Evolutionary conservation across 768 basidiomycete species (phyloP).

Genomic region (Hygrophoropsis aurantiaca): DNA sequence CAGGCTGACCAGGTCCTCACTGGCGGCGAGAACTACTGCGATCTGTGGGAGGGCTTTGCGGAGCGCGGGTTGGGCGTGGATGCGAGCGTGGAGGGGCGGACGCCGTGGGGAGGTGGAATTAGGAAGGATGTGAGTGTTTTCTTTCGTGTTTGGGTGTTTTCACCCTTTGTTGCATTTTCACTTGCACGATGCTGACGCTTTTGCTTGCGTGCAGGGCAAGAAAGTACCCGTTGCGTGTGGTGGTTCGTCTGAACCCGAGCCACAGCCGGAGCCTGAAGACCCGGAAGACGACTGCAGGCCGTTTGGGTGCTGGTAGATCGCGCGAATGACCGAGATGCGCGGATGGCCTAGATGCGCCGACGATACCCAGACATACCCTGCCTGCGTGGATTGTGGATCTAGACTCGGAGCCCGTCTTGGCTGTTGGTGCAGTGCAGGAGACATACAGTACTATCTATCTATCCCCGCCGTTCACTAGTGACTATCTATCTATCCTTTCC

Average conservation of each 20-base stretch:
- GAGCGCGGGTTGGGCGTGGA: slow-evolving; percentile 78
- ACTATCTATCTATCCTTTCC: too few species aligned
- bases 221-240: slow-evolving; percentile 42
- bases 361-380: too few species aligned
- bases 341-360: too few species aligned
- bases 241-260: slow-evolving; percentile 23
- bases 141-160: neutral
- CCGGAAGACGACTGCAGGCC: slow-evolving; percentile 30
- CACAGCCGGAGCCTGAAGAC: slow-evolving; percentile 31
- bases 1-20: slow-evolving; percentile 89
- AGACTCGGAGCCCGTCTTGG: too few species aligned
- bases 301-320: slow-evolving; percentile 24
- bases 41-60: slow-evolving; percentile 84
- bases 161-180: neutral
- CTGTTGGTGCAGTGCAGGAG: too few species aligned
- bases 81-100: slow-evolving; percentile 69
- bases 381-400: too few species aligned
- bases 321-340: too few species aligned
- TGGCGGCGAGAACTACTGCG: slow-evolving; percentile 90
- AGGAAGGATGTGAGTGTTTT: slow-evolving; percentile 56
- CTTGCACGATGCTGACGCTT: neutral
- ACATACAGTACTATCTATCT: too few species aligned
- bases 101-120: slow-evolving; percentile 93
- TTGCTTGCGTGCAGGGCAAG: slow-evolving; percentile 32
- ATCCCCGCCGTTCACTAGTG: too few species aligned